A percentile compares a stretch with the other conserved stretches of the same genome.
These are phyloP conservation scores for Arbutus unedo DNA, from an alignment of 148 eudicot species.

Conservation along the genomic window DNA sequence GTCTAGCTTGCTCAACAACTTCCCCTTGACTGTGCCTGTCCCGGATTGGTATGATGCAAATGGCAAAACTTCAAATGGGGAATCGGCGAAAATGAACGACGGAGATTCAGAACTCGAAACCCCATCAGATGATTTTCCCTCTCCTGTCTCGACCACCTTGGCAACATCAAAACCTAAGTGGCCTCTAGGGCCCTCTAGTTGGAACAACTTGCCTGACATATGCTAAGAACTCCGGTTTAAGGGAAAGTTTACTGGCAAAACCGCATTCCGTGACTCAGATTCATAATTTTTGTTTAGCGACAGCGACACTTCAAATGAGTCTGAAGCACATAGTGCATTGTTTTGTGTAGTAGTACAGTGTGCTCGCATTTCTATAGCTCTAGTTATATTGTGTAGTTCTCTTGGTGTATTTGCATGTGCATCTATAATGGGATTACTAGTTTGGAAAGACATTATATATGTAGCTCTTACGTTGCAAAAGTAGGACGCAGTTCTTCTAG, in stretches of 20 bases:
- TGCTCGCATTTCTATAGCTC: neutral
- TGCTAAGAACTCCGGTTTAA: conserved; percentile 16
- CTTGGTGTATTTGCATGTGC: neutral
- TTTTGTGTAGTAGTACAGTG: neutral
- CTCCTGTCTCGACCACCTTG: conserved; percentile 23
- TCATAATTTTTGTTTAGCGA: neutral
- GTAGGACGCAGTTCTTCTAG: neutral
- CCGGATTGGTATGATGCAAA: conserved; percentile 56
- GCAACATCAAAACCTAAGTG: conserved; percentile 26
- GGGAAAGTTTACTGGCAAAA: neutral
- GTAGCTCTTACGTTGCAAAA: neutral
- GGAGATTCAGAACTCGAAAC: conserved; percentile 23
- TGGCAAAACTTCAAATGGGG: conserved; percentile 29
- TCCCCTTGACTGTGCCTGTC: conserved; percentile 46
- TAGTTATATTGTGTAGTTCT: neutral
- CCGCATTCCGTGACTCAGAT: neutral
- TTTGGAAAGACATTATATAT: neutral
- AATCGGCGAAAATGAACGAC: conserved; percentile 26
- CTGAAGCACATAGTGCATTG: neutral
- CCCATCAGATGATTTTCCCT: conserved; percentile 16
- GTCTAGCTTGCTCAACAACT: conserved; percentile 59
- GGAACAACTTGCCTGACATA: conserved; percentile 67
- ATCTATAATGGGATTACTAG: neutral
- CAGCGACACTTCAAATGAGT: neutral
- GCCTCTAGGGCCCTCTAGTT: conserved; percentile 36